These are phyloP conservation scores for Aspergillus eucalypticola DNA, from an alignment of 2,329 filamentous ascomycete species.

Conservation along the genomic window DNA sequence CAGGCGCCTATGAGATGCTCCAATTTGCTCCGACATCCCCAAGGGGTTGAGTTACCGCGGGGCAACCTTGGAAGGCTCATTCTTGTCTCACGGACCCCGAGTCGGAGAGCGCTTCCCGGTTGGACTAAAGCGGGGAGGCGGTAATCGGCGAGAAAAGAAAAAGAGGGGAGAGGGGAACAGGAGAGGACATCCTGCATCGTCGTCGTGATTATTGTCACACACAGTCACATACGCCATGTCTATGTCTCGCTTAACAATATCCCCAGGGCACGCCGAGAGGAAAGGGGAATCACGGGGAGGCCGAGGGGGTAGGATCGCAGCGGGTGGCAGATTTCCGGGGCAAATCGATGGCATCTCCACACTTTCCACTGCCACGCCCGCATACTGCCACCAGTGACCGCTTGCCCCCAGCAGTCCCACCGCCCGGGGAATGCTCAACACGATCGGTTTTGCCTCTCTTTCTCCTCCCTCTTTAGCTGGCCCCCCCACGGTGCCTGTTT, in stretches of 20 bases:
- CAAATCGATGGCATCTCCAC: neutral
- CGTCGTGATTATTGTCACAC: neutral
- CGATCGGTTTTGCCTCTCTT: slow-evolving; percentile 3
- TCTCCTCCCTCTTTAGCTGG: neutral
- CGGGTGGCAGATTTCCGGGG: slow-evolving; percentile 2
- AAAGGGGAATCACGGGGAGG: neutral
- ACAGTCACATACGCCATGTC: neutral
- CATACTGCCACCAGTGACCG: slow-evolving; percentile 17
- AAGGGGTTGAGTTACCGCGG: slow-evolving; percentile 11
- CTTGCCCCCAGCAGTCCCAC: neutral
- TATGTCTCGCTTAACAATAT: neutral
- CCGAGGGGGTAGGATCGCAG: neutral
- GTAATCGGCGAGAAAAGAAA: neutral
- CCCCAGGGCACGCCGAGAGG: neutral
- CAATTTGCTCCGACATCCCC: slow-evolving; percentile 12
- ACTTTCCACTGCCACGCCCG: too few species aligned
- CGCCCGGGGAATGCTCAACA: too few species aligned
- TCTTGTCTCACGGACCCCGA: slow-evolving; percentile 17
- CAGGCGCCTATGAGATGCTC: slow-evolving; percentile 18
- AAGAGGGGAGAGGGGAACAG: neutral
- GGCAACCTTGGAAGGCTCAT: slow-evolving; percentile 7
- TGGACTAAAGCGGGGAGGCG: slow-evolving; percentile 12
- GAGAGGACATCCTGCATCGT: neutral
- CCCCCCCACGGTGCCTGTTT: slow-evolving; percentile 10
- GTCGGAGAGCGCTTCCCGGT: slow-evolving; percentile 7